Base-by-base conservation (phyloP, 345 rosid species). In the Diplotaxis tenuifolia region DNA sequence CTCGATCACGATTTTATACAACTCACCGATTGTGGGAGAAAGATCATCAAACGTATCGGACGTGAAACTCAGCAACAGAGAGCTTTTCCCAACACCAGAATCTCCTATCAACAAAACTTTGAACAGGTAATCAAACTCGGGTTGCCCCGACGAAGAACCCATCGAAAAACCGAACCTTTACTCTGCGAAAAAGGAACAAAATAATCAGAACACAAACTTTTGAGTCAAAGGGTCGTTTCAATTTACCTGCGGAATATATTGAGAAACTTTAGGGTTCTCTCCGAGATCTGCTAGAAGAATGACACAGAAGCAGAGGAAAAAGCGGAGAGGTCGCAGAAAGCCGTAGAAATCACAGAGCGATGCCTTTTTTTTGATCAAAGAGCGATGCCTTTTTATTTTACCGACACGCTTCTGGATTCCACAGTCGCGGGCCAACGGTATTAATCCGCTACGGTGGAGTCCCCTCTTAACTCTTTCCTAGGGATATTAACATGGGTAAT, bases 81-180 rank as follows among this genome's bases (percentile, higher is more conserved):
- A 80, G 67, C 96, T 89, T 78, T 89, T 89, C n/a, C 96, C 96
- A 47, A 89, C 96, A 52, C 96, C 92, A 31, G 96, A 89, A 73
- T 89, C 96, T 52, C 96, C 96, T 40, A 89, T 89, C 75, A 89
- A 18, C 61, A 89, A 67, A 79, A 87, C 64, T 82, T 89, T 87
- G 77, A 89, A 89, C 82, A 89, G 72, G 82, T 83, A 87, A 72
- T 89, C 92, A 63, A 88, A 87, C 63, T 88, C 91, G 49, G 86
- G 82, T 60, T 83, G 90, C 69, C 79, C 83, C 70, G 89, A 75
- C 12, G 91, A 85, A 8, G 84, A 83, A 60, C 80, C 92, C 91
- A 89, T 86, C 49, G 18, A 32, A 31, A 32, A 32, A 29, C 7
- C 36, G 36, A 32, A 32, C 36, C 36, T 32, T 32, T 32, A 32